Conservation (phyloP, 2,329 filamentous ascomycete genomes). For the Teratosphaeria epicoccoides region DNA sequence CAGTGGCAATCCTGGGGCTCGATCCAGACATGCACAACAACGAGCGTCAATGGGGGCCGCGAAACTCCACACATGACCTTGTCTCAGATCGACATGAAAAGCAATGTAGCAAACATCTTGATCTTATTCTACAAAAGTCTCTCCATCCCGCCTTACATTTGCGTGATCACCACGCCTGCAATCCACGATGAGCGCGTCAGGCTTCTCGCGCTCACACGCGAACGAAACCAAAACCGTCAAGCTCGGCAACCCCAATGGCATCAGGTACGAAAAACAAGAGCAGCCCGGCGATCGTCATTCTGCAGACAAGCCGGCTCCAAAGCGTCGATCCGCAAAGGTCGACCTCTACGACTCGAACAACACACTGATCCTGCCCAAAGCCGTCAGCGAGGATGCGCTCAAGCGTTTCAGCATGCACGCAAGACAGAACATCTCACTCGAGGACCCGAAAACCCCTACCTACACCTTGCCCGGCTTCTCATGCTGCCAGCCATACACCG, state of each 20-base stretch:
- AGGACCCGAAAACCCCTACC: not conserved
- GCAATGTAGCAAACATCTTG: not conserved
- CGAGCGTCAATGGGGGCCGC: not conserved
- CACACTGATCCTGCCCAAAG: not conserved
- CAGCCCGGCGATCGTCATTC: not conserved
- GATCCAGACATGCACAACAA: no score
- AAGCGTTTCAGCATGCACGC: not conserved
- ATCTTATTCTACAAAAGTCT: not conserved
- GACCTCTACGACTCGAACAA: not conserved
- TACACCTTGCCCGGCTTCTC: not conserved
- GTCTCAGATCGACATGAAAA: no score
- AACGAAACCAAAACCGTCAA: not conserved
- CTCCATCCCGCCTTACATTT: not conserved
- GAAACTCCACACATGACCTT: no score
- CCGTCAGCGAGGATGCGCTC: not conserved
- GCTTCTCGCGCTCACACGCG: not conserved
- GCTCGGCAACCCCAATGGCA: not conserved
- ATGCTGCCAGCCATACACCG: not conserved
- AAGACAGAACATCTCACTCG: not conserved
- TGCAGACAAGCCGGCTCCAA: not conserved
- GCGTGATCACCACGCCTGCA: not conserved
- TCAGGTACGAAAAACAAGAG: not conserved
- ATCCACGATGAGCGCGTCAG: not conserved
- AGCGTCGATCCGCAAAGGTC: not conserved
- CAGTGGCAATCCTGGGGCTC: no score